Percentiles rank a stretch among this genome's conserved stretches.
Evolutionary conservation across 169 alveolate genomes (phyloP).

Genomic region (Amoebophrya sp.): DNA sequence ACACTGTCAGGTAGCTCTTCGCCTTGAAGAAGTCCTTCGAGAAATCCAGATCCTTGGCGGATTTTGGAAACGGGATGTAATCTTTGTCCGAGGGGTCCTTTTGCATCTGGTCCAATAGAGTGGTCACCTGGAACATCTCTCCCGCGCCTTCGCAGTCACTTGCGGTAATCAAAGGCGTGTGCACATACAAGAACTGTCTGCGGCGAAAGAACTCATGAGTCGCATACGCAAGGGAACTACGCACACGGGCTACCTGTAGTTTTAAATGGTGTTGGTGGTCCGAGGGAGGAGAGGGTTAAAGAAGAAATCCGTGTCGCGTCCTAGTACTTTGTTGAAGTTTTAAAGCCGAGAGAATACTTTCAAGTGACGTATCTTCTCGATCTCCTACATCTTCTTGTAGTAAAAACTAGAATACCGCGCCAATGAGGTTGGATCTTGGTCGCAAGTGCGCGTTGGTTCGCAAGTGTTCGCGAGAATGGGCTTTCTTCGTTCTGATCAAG

Average conservation of each 20-base stretch:
- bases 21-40: constrained; percentile 88
- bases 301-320: neutral
- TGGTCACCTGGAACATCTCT: constrained; percentile 96
- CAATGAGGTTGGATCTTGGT: constrained; percentile 90
- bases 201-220: constrained; percentile 86
- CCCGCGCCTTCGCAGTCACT: constrained; percentile 99
- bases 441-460: constrained; percentile 89
- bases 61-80: neutral
- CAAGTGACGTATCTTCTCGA: neutral
- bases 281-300: no score
- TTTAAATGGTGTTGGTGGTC: no score
- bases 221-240: constrained; percentile 89
- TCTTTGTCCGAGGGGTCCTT: no score
- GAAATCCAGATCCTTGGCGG: constrained; percentile 47
- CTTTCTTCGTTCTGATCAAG: constrained; percentile 63
- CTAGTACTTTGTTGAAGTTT: neutral
- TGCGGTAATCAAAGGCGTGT: constrained; percentile 95
- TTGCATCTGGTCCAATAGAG: constrained; percentile 61
- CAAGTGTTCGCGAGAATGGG: constrained; percentile 81
- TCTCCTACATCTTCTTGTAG: neutral
- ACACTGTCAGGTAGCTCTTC: constrained; percentile 90
- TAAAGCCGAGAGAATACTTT: neutral
- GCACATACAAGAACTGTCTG: constrained; percentile 88
- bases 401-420: constrained; percentile 63
- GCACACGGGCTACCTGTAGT: constrained; percentile 63